Evolutionary conservation across 495 filamentous ascomycete genomes (phyloP).

Genomic region (Penicillium odoratum): DNA sequence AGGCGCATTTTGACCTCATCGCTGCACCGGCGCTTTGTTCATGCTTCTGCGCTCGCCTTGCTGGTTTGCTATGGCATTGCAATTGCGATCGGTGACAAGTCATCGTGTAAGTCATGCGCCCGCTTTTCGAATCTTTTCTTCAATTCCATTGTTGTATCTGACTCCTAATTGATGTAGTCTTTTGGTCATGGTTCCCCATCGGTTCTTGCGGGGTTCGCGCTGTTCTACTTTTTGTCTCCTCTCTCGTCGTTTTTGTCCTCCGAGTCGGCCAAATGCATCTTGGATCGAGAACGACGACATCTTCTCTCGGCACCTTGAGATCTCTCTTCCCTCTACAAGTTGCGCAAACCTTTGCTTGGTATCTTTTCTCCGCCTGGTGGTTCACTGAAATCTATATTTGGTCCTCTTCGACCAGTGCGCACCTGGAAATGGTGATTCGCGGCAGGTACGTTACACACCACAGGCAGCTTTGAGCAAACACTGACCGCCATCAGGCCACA

Average conservation of each 20-base stretch:
- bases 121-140: conserved; percentile 9
- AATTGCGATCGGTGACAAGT: conserved; percentile 67
- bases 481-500: conserved; percentile 42
- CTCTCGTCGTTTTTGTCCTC: conserved; percentile 71
- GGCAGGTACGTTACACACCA: conserved; percentile 49
- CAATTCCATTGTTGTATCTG: conserved; percentile 3
- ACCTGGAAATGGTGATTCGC: conserved; percentile 70
- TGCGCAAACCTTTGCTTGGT: conserved; percentile 67
- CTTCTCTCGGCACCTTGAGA: conserved; percentile 61
- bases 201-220: conserved; percentile 73
- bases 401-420: conserved; percentile 62
- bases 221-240: conserved; percentile 66
- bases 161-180: conserved; percentile 45
- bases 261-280: conserved; percentile 84
- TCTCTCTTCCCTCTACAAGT: conserved; percentile 57
- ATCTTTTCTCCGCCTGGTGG: conserved; percentile 73
- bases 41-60: conserved; percentile 65
- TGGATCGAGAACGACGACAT: conserved; percentile 64
- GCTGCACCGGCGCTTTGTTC: conserved; percentile 81
- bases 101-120: conserved; percentile 56
- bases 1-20: conserved; percentile 89
- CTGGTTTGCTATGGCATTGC: conserved; percentile 73
- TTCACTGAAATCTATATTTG: conserved; percentile 84
- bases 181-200: conserved; percentile 87
- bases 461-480: background rate